Evolutionary conservation across 2,329 filamentous ascomycete genomes (phyloP).

Genomic region (Pseudogymnoascus sp.): DNA sequence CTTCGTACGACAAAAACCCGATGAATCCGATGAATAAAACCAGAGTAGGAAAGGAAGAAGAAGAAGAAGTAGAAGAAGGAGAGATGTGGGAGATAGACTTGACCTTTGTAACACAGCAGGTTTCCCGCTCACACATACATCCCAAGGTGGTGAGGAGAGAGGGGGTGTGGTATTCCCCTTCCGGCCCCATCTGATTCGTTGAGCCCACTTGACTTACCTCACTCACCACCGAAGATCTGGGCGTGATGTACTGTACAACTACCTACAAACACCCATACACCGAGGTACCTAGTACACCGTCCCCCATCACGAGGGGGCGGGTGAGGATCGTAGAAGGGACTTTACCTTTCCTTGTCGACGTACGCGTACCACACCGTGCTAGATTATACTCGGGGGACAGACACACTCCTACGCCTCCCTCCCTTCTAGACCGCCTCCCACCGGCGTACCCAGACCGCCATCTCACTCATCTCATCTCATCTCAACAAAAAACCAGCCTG

Average conservation of each 20-base stretch:
- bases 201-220: background rate
- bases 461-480: background rate
- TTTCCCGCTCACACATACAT: background rate
- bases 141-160: background rate
- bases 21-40: background rate
- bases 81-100: background rate
- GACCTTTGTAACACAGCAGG: background rate
- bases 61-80: background rate
- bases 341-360: background rate
- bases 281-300: background rate
- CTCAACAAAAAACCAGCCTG: background rate
- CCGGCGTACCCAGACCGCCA: background rate
- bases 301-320: background rate
- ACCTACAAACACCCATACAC: background rate
- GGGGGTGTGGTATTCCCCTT: background rate
- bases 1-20: background rate
- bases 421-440: no score
- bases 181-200: background rate
- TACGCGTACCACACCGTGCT: background rate
- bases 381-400: no score
- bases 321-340: background rate
- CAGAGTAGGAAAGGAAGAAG: background rate
- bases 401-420: no score
- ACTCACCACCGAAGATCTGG: background rate
- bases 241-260: no score